Evolutionary conservation across 129 eudicot genomes (phyloP).

Genomic region (Mikania micrantha): DNA sequence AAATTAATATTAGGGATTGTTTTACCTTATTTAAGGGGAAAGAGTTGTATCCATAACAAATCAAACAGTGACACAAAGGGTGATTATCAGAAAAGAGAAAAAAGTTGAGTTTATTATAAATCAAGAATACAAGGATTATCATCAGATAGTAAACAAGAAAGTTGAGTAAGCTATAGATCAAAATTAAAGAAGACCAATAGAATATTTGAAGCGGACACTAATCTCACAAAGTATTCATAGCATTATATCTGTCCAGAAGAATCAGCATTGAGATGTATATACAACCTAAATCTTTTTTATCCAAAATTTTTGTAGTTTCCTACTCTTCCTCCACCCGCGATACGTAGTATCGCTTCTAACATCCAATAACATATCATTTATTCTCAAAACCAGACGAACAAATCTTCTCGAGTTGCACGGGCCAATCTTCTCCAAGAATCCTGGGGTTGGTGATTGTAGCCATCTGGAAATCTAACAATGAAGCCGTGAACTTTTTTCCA

Average conservation of each 20-base stretch:
- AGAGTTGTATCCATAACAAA: neutral
- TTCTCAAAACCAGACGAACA: conserved; percentile 15
- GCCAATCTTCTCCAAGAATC: conserved; percentile 78
- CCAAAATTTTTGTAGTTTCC: conserved; percentile 44
- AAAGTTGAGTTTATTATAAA: conserved; percentile 12
- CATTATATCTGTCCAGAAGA: conserved; percentile 43
- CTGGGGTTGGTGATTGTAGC: conserved; percentile 58
- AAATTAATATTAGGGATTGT: neutral
- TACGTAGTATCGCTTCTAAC: conserved; percentile 25
- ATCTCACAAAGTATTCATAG: conserved; percentile 39
- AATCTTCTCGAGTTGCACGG: conserved; percentile 53
- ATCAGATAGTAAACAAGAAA: conserved; percentile 17
- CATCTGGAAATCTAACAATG: conserved; percentile 59
- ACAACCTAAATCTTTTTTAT: conserved; percentile 49
- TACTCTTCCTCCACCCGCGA: conserved; percentile 22
- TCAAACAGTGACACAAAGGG: conserved; percentile 12
- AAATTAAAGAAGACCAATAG: conserved; percentile 26
- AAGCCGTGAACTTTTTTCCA: conserved; percentile 20
- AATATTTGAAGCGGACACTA: conserved; percentile 37
- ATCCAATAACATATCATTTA: conserved; percentile 23
- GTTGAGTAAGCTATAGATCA: conserved; percentile 29
- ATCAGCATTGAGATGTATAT: conserved; percentile 62
- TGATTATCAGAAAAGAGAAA: neutral
- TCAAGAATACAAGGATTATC: conserved; percentile 26
- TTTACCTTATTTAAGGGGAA: neutral